phyloP scores from a whole-genome alignment of 352 stramenopile species.

The Pythium utonaiense region DNA sequence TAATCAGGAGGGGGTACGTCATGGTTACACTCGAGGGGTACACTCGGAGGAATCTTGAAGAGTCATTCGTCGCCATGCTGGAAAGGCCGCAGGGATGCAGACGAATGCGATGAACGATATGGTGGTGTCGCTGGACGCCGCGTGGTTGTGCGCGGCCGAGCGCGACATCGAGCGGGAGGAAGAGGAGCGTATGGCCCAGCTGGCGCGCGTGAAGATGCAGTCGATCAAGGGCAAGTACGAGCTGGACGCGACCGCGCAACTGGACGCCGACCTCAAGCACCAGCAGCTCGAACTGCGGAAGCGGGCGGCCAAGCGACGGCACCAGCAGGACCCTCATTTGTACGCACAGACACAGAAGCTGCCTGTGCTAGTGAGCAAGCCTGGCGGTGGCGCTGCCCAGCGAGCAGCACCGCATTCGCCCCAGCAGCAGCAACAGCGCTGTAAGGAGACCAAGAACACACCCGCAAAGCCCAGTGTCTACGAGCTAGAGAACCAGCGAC shows the following conservation, averaged over 20 bases:
- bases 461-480: slow-evolving; percentile 37
- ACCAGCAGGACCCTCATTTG: not conserved
- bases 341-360: not conserved
- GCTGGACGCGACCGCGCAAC: slow-evolving; percentile 34
- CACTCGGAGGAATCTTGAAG: slow-evolving; percentile 20
- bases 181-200: slow-evolving; percentile 26
- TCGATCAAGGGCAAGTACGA: slow-evolving; percentile 47
- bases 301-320: slow-evolving; percentile 4
- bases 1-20: not conserved
- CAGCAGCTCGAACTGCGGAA: slow-evolving; percentile 33
- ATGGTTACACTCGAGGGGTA: not conserved
- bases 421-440: slow-evolving; percentile 32
- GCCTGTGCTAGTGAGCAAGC: slow-evolving; percentile 1
- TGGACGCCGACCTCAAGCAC: slow-evolving; percentile 50
- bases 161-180: slow-evolving; percentile 52
- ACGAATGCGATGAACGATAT: slow-evolving; percentile 25
- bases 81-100: too few species aligned
- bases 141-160: slow-evolving; percentile 58
- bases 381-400: not conserved
- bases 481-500: slow-evolving; percentile 55
- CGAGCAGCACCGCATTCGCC: slow-evolving; percentile 10
- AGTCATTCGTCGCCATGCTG: slow-evolving; percentile 14
- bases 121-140: slow-evolving; percentile 41
- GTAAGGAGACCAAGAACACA: not conserved
- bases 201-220: slow-evolving; percentile 18